A percentile compares a stretch with the other conserved stretches of the same genome.
These are phyloP conservation scores for Eucalyptus tenuipes DNA, from an alignment of 345 rosid genomes.

Conservation along the genomic window DNA sequence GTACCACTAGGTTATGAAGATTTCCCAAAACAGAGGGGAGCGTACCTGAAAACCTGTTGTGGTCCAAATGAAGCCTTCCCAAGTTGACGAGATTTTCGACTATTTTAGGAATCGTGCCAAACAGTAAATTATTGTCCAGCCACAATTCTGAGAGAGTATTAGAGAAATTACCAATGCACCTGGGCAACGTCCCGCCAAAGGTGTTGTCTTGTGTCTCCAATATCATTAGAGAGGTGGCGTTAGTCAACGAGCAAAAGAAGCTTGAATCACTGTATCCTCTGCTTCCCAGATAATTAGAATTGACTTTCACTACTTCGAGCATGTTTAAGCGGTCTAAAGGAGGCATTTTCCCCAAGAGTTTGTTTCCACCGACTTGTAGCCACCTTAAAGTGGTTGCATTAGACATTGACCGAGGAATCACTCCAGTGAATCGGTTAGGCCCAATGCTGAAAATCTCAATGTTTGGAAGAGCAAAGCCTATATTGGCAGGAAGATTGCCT, in stretches of 20 bases:
- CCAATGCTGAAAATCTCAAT: neutral
- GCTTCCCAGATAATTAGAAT: neutral
- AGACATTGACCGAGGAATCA: neutral
- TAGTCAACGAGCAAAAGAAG: neutral
- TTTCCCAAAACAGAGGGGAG: fast-evolving
- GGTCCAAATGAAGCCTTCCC: no score
- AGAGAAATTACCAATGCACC: neutral
- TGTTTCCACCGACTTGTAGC: fast-evolving
- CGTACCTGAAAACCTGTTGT: no score
- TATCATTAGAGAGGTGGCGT: fast-evolving
- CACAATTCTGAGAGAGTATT: fast-evolving
- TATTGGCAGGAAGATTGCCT: conserved; percentile 7
- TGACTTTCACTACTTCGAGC: neutral
- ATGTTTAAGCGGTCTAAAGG: neutral
- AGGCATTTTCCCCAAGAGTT: neutral
- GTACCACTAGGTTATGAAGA: no score
- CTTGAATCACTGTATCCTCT: neutral
- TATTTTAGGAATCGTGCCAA: neutral
- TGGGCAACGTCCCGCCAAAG: neutral
- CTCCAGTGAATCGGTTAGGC: neutral
- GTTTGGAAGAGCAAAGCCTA: neutral
- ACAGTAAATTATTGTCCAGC: fast-evolving
- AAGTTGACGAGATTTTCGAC: neutral
- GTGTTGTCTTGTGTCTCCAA: fast-evolving
- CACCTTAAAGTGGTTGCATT: neutral